Percentiles rank a stretch among this genome's conserved stretches.
phyloP scores from a whole-genome alignment of 345 rosid genomes.

The Psidium guajava region DNA sequence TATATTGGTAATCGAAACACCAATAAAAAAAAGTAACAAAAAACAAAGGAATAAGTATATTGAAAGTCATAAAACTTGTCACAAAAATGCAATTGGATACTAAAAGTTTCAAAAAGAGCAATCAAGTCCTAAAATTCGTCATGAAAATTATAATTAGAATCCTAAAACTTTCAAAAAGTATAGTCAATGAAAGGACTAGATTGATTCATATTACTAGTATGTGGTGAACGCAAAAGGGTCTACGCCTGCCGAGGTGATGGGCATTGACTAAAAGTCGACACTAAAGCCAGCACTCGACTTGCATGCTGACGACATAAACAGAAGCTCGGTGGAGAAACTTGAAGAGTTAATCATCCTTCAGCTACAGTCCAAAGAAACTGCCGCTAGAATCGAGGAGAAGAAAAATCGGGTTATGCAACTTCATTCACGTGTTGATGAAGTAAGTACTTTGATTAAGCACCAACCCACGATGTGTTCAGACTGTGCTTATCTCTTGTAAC shows the following conservation, averaged over 20 bases:
- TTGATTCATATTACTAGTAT: conserved; percentile 26
- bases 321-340: conserved; percentile 32
- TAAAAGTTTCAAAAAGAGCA: too few species aligned
- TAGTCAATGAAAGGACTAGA: too few species aligned
- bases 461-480: not conserved
- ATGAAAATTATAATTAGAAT: too few species aligned
- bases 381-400: conserved; percentile 38
- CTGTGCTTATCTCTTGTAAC: not conserved
- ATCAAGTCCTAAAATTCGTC: too few species aligned
- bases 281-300: conserved; percentile 56
- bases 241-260: conserved; percentile 59
- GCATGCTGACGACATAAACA: conserved; percentile 34
- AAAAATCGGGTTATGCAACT: conserved; percentile 17
- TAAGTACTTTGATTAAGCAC: conserved; percentile 7
- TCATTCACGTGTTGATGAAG: conserved; percentile 46
- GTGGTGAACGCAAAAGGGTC: conserved; percentile 43
- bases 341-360: conserved; percentile 50
- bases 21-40: too few species aligned
- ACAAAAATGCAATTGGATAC: too few species aligned
- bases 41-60: too few species aligned
- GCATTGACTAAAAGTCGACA: conserved; percentile 57
- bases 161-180: too few species aligned
- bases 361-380: conserved; percentile 42
- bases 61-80: too few species aligned
- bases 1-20: too few species aligned